These are phyloP conservation scores for Diaporthe vaccinii DNA, from an alignment of 2,329 filamentous ascomycete species.

Conservation along the genomic window DNA sequence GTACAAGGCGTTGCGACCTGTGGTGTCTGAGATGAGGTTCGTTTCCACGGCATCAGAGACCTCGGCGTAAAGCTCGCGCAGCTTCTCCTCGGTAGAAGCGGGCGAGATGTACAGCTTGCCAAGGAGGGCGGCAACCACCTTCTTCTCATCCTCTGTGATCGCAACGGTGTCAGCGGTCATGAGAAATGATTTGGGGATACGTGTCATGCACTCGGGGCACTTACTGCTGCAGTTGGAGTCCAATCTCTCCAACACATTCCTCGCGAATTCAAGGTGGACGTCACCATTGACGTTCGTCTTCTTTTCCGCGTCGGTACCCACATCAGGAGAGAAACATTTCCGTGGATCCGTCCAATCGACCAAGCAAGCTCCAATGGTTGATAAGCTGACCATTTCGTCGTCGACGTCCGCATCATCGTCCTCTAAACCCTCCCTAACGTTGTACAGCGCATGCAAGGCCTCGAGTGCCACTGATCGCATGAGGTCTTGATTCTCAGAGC, in stretches of 20 bases:
- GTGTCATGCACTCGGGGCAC: constrained; percentile 51
- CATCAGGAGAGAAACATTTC: constrained; percentile 73
- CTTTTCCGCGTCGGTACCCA: constrained; percentile 68
- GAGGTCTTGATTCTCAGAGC: constrained; percentile 83
- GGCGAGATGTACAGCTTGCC: constrained; percentile 86
- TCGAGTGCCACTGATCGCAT: constrained; percentile 83
- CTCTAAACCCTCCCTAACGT: constrained; percentile 78
- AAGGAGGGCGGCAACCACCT: constrained; percentile 81
- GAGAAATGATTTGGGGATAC: neutral
- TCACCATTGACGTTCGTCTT: constrained; percentile 76
- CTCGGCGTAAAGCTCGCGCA: constrained; percentile 69
- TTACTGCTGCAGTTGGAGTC: constrained; percentile 76
- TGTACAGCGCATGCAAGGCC: constrained; percentile 81
- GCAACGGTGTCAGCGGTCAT: constrained; percentile 12
- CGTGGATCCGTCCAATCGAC: constrained; percentile 96
- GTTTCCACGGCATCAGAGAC: constrained; percentile 74
- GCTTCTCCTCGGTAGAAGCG: constrained; percentile 70
- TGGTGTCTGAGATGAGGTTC: constrained; percentile 70
- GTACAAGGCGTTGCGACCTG: constrained; percentile 74
- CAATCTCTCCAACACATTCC: constrained; percentile 81
- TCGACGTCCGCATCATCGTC: constrained; percentile 82
- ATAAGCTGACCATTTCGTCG: constrained; percentile 83
- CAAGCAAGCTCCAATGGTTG: constrained; percentile 83
- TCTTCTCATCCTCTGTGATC: constrained; percentile 84
- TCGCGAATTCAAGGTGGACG: constrained; percentile 84